phyloP scores from a whole-genome alignment of 2,329 filamentous ascomycete genomes.

The Aquanectria penicillioides region DNA sequence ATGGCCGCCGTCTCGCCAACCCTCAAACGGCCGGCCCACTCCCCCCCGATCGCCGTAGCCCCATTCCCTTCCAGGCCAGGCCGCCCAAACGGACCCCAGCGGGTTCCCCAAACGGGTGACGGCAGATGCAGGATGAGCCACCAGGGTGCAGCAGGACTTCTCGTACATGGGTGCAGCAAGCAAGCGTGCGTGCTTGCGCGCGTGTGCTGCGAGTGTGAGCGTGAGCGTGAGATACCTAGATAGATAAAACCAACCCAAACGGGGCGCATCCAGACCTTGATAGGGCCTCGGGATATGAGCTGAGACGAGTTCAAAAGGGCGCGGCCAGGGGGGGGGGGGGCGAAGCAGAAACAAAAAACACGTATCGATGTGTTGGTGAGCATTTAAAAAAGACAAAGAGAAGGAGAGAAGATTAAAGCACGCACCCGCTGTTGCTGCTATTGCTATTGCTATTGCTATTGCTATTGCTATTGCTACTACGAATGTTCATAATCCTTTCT shows the following conservation, averaged over 20 bases:
- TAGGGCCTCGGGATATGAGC: slow-evolving; percentile 6
- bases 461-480: no score
- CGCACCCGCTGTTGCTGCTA: neutral
- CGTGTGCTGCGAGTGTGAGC: neutral
- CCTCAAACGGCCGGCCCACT: slow-evolving; percentile 10
- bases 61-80: slow-evolving; percentile 11
- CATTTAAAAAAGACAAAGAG: neutral
- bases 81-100: slow-evolving; percentile 8
- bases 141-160: neutral
- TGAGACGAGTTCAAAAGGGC: neutral
- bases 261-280: neutral
- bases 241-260: neutral
- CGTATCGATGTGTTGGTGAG: neutral
- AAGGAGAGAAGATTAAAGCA: neutral
- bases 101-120: slow-evolving; percentile 20
- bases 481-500: no score
- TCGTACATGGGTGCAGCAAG: neutral
- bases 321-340: neutral
- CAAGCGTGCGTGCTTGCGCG: no score
- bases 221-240: neutral
- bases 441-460: no score
- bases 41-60: slow-evolving; percentile 12
- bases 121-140: slow-evolving; percentile 10
- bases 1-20: neutral
- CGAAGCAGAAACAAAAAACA: neutral